Evolutionary conservation across 352 stramenopile genomes (phyloP).

Genomic region (Hyaloperonospora arabidopsidis): DNA sequence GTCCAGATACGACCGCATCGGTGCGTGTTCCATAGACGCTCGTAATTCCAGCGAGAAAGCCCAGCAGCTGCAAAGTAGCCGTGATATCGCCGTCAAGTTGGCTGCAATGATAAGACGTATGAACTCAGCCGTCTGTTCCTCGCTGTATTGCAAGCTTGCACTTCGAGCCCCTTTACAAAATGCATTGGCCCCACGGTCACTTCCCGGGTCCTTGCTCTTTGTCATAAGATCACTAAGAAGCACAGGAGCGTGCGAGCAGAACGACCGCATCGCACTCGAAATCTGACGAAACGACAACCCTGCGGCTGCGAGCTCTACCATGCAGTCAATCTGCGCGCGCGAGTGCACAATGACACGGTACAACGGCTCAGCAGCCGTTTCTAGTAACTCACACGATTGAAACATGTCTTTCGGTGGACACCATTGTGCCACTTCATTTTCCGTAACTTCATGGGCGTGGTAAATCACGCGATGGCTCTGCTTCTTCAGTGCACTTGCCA

Average conservation of each 20-base stretch:
- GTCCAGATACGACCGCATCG: constrained; percentile 33
- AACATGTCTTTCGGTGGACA: constrained; percentile 23
- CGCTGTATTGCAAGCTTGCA: constrained; percentile 14
- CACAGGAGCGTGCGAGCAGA: constrained; percentile 15
- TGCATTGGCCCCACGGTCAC: constrained; percentile 3
- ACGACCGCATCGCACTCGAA: constrained; percentile 22
- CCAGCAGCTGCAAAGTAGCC: constrained; percentile 36
- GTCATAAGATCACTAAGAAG: constrained; percentile 17
- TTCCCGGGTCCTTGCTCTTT: not conserved
- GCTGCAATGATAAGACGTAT: constrained; percentile 36
- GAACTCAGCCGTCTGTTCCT: constrained; percentile 31
- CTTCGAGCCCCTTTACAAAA: constrained; percentile 1
- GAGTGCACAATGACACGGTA: constrained; percentile 26
- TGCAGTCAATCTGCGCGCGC: constrained; percentile 26
- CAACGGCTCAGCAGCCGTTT: constrained; percentile 10
- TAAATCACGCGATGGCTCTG: constrained; percentile 14
- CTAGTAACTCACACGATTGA: constrained; percentile 16
- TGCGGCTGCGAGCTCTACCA: constrained; percentile 27
- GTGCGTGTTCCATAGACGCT: constrained; percentile 20
- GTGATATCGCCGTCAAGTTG: constrained; percentile 32
- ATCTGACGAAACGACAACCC: constrained; percentile 31
- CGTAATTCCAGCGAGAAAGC: constrained; percentile 42
- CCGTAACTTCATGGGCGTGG: constrained; percentile 6
- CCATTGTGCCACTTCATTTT: constrained; percentile 9
- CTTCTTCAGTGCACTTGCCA: constrained; percentile 17